A percentile compares a stretch with the other conserved stretches of the same genome.
Conservation (phyloP, 331 rosid genomes). For the Quercus tomentella region DNA sequence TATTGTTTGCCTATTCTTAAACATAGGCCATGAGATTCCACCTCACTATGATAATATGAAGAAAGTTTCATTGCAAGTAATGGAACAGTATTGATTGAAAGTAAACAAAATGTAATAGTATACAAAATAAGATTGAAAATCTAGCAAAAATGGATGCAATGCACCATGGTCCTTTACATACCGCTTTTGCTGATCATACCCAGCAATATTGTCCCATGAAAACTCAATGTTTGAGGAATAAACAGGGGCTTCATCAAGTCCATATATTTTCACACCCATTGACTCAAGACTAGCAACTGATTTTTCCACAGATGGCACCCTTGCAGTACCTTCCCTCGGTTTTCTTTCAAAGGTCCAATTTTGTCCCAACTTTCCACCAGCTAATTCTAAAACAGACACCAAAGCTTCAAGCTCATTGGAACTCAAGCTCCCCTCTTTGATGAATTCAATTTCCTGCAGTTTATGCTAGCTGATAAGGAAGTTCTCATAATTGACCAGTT, state of each 20-base stretch:
- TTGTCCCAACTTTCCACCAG: conserved; percentile 57
- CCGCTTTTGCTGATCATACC: conserved; percentile 87
- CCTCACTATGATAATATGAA: neutral
- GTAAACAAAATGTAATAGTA: neutral
- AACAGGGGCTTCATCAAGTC: conserved; percentile 44
- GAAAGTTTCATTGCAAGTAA: neutral
- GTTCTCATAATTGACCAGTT: neutral
- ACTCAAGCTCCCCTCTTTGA: conserved; percentile 67
- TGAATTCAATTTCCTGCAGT: conserved; percentile 85
- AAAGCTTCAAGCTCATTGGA: conserved; percentile 76
- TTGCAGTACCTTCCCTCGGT: conserved; percentile 40
- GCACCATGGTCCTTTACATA: conserved; percentile 25
- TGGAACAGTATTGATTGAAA: neutral
- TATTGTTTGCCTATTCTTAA: neutral
- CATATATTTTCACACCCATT: conserved; percentile 82
- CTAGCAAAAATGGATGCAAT: neutral
- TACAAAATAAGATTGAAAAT: neutral
- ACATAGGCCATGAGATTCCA: neutral
- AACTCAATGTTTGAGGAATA: conserved; percentile 41
- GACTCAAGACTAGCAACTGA: conserved; percentile 72
- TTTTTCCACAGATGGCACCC: conserved; percentile 54
- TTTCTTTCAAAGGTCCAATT: conserved; percentile 36
- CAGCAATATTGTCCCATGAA: conserved; percentile 93
- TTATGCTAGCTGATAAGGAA: conserved; percentile 7
- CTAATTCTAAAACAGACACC: conserved; percentile 66